These are phyloP conservation scores for Rhinocladiella similis DNA, from an alignment of 2,329 filamentous ascomycete species.

Conservation along the genomic window DNA sequence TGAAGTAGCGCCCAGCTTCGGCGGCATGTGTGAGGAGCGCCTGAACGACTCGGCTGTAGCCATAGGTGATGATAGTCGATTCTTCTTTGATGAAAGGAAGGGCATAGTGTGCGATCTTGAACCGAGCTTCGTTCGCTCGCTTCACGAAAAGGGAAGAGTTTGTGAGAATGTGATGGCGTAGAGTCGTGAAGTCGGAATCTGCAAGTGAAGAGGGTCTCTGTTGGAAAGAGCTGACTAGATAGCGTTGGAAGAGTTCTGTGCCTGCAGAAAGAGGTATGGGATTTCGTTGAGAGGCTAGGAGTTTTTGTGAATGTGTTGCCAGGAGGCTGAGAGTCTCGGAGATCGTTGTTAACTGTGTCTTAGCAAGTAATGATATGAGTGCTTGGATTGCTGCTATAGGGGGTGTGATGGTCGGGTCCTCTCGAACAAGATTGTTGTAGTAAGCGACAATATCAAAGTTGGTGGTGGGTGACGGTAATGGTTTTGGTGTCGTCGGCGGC, in stretches of 20 bases:
- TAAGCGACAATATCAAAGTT: slow-evolving; percentile 59
- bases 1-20: slow-evolving; percentile 66
- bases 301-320: slow-evolving; percentile 70
- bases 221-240: slow-evolving; percentile 74
- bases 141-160: slow-evolving; percentile 86
- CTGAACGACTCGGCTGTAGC: slow-evolving; percentile 80
- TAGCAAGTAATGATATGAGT: slow-evolving; percentile 80
- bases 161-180: slow-evolving; percentile 77
- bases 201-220: slow-evolving; percentile 46
- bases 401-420: slow-evolving; percentile 86
- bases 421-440: slow-evolving; percentile 63
- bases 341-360: slow-evolving; percentile 79
- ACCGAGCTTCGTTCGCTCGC: slow-evolving; percentile 72
- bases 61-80: slow-evolving; percentile 83
- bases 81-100: slow-evolving; percentile 77
- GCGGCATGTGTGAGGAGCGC: slow-evolving; percentile 63
- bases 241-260: slow-evolving; percentile 93
- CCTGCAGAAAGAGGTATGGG: slow-evolving; percentile 90
- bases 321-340: slow-evolving; percentile 91
- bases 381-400: slow-evolving; percentile 93
- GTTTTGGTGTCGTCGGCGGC: slow-evolving; percentile 12
- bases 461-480: slow-evolving; percentile 15
- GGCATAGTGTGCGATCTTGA: slow-evolving; percentile 79
- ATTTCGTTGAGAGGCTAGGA: slow-evolving; percentile 80
- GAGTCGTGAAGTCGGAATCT: slow-evolving; percentile 73